Base-by-base conservation (phyloP, 169 alveolate species). In the Perkinsus marinus region DNA sequence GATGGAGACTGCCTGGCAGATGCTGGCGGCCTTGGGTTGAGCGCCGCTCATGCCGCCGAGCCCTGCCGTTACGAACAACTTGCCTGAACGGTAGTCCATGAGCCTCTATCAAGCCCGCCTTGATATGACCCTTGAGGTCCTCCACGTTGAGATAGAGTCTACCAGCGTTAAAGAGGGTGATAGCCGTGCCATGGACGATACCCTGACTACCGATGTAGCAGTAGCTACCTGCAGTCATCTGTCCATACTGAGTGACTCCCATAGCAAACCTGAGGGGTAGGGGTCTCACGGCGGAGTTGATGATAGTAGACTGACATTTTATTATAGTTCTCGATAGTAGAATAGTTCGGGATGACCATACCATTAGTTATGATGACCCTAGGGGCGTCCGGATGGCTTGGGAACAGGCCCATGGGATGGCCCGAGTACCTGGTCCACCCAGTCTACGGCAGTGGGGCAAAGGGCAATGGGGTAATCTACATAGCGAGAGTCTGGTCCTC, bases 11-110 rank as follows among this genome's bases (percentile, higher is more conserved):
- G 95, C 91, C 30, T 94, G 94, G 17, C 93, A 90, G 90, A 95
- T 95, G 39, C 91, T 92, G 22, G 93, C 94, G 30, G 96, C 96
- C 89, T 95, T 95, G n/a, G 96, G 95, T 79, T 95, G 92, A 5
- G 96, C 96, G 26, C 96, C 96, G 47, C 94, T 90, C 96, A 95
- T 95, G 39, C 96, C 96, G 46, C 96, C 96, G 26, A 95, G 91
- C n/a, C 96, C 96, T 16, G 95, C 92, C 13, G 96, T 93, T 5
- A 95, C 95, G 90, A 93, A 95, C 0, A 95, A 92, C 79, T 57
- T 57, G 36, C 79, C 79, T 57, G 79, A 57, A 43, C 68, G 26
- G 79, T 57, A 57, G n/a, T n/a, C n/a, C n/a, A n/a, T n/a, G n/a
- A n/a, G n/a, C n/a, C n/a, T n/a, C n/a, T n/a, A 39, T 90, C 7